Evolutionary conservation across 768 basidiomycete genomes (phyloP).

Genomic region (Kwoniella sp.): DNA sequence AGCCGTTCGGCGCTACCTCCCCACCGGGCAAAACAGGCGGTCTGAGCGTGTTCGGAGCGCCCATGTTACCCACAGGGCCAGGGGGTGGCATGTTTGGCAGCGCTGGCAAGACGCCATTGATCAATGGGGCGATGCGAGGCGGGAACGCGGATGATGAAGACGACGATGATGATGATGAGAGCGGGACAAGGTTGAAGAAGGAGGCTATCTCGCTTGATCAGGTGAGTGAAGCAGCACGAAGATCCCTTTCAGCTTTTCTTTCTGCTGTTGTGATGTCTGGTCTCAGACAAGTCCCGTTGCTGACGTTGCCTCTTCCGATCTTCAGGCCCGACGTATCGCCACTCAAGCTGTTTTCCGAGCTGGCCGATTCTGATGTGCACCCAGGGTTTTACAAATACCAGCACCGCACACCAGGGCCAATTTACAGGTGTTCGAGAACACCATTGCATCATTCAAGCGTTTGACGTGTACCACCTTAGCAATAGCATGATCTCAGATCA

Average conservation of each 20-base stretch:
- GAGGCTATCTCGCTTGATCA: conserved; percentile 91
- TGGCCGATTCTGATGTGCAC: conserved; percentile 34
- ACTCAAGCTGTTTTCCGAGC: conserved; percentile 50
- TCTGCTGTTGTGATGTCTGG: neutral
- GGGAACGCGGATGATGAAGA: conserved; percentile 69
- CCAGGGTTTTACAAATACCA: too few relatives aligned
- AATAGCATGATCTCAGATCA: too few relatives aligned
- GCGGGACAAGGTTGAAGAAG: conserved; percentile 59
- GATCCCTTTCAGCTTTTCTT: neutral
- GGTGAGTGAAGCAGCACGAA: conserved; percentile 59
- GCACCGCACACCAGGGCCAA: too few relatives aligned
- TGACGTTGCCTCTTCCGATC: neutral
- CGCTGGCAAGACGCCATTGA: conserved; percentile 35
- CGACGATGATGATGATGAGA: conserved; percentile 66
- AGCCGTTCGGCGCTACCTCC: conserved; percentile 60
- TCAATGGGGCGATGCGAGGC: conserved; percentile 60
- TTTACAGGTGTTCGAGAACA: too few relatives aligned
- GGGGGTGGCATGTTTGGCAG: conserved; percentile 49
- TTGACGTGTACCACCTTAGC: too few relatives aligned
- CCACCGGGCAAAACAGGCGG: conserved; percentile 55
- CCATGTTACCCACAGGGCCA: conserved; percentile 44
- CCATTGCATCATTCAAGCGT: too few relatives aligned
- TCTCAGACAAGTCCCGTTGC: neutral
- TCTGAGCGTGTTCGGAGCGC: conserved; percentile 82
- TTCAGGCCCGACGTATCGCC: conserved; percentile 56